Evolutionary conservation across 2,329 filamentous ascomycete species (phyloP).

Genomic region (Cladophialophora immunda): DNA sequence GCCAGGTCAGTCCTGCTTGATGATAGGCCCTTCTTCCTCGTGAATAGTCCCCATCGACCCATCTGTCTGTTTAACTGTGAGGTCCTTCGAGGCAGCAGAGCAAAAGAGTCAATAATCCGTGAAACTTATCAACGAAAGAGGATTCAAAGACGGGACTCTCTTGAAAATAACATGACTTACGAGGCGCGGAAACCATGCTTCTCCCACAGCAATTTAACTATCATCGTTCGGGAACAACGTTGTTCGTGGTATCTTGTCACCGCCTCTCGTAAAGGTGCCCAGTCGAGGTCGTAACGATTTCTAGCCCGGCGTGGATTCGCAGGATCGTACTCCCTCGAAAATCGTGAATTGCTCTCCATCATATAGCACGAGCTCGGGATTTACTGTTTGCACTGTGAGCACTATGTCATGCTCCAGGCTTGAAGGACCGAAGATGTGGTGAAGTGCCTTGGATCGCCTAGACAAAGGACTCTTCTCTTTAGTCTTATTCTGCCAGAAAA

Average conservation of each 20-base stretch:
- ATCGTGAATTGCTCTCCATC: neutral
- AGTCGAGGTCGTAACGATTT: slow-evolving; percentile 1
- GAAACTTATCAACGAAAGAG: no score
- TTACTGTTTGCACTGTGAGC: neutral
- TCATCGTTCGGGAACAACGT: neutral
- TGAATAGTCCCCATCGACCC: no score
- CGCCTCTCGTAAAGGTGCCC: neutral
- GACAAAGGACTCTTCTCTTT: no score
- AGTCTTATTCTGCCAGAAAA: neutral
- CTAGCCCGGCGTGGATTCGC: neutral
- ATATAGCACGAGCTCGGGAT: neutral
- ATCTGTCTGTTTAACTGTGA: no score
- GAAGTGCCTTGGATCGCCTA: no score
- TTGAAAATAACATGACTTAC: neutral
- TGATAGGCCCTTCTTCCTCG: no score
- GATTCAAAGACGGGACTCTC: no score
- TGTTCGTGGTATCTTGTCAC: neutral
- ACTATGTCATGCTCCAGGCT: neutral
- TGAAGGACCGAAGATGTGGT: neutral
- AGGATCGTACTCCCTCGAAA: neutral
- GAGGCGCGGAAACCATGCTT: neutral
- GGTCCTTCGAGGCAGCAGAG: no score
- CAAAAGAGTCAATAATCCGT: no score
- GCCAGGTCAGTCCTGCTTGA: no score
- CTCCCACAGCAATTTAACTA: neutral